Evolutionary conservation across 148 eudicot species (phyloP).

Genomic region (Talinum fruticosum): DNA sequence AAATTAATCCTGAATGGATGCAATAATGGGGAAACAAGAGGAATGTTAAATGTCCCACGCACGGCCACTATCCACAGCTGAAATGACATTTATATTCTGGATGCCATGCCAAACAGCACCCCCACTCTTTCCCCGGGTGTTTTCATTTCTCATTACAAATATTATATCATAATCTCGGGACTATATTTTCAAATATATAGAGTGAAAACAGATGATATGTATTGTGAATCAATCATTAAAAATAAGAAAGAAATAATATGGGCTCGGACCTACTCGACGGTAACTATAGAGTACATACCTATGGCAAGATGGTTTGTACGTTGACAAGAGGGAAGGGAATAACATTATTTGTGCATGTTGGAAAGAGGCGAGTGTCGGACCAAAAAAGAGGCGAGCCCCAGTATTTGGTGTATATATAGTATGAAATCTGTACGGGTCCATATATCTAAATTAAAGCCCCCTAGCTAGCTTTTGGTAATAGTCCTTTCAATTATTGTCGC

Average conservation of each 20-base stretch:
- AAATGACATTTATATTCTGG: neutral
- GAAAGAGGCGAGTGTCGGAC: slow-evolving; percentile 19
- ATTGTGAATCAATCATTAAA: too few relatives aligned
- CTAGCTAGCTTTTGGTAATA: neutral
- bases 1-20: neutral
- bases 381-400: neutral
- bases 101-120: too few relatives aligned
- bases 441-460: neutral
- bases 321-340: neutral
- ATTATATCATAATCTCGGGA: neutral
- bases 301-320: too few relatives aligned
- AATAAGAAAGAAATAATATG: too few relatives aligned
- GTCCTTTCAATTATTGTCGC: slow-evolving; percentile 15
- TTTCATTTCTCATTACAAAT: too few relatives aligned
- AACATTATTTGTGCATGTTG: slow-evolving; percentile 14
- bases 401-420: neutral
- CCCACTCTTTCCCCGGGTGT: neutral
- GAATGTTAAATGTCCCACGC: neutral
- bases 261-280: too few relatives aligned
- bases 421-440: slow-evolving; percentile 23
- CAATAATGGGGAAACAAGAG: neutral
- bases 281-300: too few relatives aligned
- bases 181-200: too few relatives aligned
- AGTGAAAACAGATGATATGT: too few relatives aligned
- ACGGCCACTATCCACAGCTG: neutral